phyloP scores from a whole-genome alignment of 129 eudicot genomes.

The Flaveria linearis region DNA sequence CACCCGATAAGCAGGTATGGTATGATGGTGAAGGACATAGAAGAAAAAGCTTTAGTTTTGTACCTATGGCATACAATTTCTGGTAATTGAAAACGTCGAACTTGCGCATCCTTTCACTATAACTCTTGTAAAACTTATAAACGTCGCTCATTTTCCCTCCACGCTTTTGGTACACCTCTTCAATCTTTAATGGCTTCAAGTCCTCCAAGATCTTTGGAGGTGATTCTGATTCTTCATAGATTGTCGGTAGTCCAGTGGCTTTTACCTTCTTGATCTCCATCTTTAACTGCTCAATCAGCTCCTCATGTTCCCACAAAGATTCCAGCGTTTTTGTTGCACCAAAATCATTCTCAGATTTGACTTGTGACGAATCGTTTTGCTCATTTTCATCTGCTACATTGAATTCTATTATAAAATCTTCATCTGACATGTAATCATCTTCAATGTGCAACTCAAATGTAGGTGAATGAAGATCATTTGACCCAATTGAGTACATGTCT shows the following conservation, averaged over 20 bases:
- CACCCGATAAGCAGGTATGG: not conserved
- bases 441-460: slow-evolving; percentile 37
- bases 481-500: slow-evolving; percentile 34
- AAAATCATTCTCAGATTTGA: slow-evolving; percentile 48
- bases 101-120: slow-evolving; percentile 84
- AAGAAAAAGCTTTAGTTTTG: slow-evolving; percentile 18
- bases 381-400: slow-evolving; percentile 23
- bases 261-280: slow-evolving; percentile 81
- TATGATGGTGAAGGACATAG: not conserved
- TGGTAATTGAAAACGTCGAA: slow-evolving; percentile 92
- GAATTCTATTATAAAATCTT: slow-evolving; percentile 48
- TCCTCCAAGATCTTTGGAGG: slow-evolving; percentile 72
- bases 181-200: slow-evolving; percentile 92
- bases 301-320: slow-evolving; percentile 94
- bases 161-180: slow-evolving; percentile 58
- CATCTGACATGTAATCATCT: slow-evolving; percentile 72
- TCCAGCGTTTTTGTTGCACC: slow-evolving; percentile 57
- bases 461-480: slow-evolving; percentile 27
- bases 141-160: slow-evolving; percentile 48
- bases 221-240: slow-evolving; percentile 80
- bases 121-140: slow-evolving; percentile 86
- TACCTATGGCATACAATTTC: slow-evolving; percentile 98
- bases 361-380: slow-evolving; percentile 18
- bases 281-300: slow-evolving; percentile 83
- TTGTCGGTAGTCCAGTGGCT: slow-evolving; percentile 90